Base-by-base conservation (phyloP, 1,284 basidiomycete genomes). In the Tausonia pullulans region DNA sequence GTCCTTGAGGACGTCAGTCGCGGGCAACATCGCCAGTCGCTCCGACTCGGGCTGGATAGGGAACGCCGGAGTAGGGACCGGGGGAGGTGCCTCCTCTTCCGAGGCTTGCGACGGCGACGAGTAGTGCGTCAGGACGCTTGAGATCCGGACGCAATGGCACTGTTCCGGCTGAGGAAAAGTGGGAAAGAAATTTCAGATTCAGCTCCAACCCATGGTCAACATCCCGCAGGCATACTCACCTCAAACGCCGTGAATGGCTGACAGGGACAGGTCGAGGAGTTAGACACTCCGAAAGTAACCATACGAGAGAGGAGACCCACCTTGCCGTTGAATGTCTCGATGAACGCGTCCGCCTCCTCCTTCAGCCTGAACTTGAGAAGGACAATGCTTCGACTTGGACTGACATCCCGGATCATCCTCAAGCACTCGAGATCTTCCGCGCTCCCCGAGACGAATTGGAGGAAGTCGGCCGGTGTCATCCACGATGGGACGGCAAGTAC, bases 401-500 rank as follows among this genome's bases (percentile, higher is more conserved):
- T 45, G 58, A 78, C 80, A 67, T 72, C 88, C 85, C 87, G 80
- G 59, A 96, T 84, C 70, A 96, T 85, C 51, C 92, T 80, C 54
- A 95, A 78, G 71, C 93, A 88, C 0, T 85, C 82, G 70, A 96
- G 86, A 13, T 85, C 85, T 59, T 90, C 87, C 5, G 84, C 81
- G 8, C 87, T 89, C 10, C 89, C 87, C 2, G 86, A 87, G 16
- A 94, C 84, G 71, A 93, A 95, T 1, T 84, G 81, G 53, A 95
- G 80, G 68, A 96, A 88, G 73, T 92, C 89, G 0, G 87, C 86
- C 0, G 86, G 89, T 0, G 87, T 87, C 84, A 95, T 89, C 82
- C 87, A 88, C 0, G 87, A 80, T 0, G 92, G 93, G 9, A 96
- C 88, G 41, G 90, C 89, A 8, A 96, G 56, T 4, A 65, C 57